Percentiles rank a stretch among this genome's conserved stretches.
Conservation (phyloP, 768 basidiomycete genomes). For the Pisolithus microcarpus region DNA sequence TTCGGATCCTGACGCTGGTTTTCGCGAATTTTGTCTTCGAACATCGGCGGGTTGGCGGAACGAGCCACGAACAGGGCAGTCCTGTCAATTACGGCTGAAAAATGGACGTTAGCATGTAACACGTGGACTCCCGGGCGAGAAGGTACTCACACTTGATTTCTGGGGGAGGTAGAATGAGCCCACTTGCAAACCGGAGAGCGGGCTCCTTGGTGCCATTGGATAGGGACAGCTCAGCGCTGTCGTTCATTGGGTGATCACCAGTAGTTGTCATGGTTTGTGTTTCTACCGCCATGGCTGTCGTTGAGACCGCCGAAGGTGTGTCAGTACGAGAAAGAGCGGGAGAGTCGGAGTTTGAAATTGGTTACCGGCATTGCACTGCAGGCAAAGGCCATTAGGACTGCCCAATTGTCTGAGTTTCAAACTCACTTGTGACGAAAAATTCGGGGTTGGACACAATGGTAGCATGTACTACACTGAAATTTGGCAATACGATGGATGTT, state of each 20-base stretch:
- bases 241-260: conserved; percentile 39
- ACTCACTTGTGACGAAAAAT: no score
- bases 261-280: conserved; percentile 29
- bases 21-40: conserved; percentile 97
- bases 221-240: conserved; percentile 37
- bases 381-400: no score
- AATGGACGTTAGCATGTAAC: conserved; percentile 5
- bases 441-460: no score
- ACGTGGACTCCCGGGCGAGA: neutral
- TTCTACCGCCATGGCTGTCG: conserved; percentile 40
- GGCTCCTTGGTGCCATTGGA: conserved; percentile 28
- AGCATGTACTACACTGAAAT: no score
- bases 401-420: no score
- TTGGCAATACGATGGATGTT: no score
- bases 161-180: conserved; percentile 91
- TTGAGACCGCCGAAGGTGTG: conserved; percentile 9
- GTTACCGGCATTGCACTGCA: conserved; percentile 16
- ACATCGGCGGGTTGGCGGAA: conserved; percentile 86
- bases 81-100: conserved; percentile 85
- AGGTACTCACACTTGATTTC: conserved; percentile 76
- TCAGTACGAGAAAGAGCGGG: neutral
- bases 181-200: conserved; percentile 57
- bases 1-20: conserved; percentile 94
- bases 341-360: conserved; percentile 23
- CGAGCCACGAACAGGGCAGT: conserved; percentile 88